Percentiles rank a stretch among this genome's conserved stretches.
Conservation (phyloP, 306 rosid genomes). For the Begonia peltatifolia region DNA sequence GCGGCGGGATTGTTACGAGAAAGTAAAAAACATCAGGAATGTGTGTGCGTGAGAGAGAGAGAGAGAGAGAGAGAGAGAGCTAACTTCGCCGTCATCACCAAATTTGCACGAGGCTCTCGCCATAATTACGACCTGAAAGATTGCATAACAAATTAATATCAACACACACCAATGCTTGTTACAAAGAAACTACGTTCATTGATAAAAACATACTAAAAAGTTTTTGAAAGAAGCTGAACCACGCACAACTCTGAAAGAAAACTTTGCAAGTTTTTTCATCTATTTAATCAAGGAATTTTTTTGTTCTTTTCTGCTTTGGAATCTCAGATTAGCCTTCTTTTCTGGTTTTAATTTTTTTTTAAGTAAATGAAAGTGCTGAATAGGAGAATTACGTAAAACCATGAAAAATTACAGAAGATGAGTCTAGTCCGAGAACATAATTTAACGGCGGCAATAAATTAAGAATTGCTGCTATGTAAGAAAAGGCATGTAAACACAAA, state of each 20-base stretch:
- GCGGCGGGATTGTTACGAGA: conserved; percentile 5
- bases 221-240: not conserved
- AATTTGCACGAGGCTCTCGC: conserved; percentile 20
- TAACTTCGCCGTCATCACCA: conserved; percentile 12
- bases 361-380: no score
- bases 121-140: conserved; percentile 9
- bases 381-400: no score
- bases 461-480: conserved; percentile 21
- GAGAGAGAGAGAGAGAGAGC: conserved; percentile 12
- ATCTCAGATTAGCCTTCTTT: not conserved
- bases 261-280: not conserved
- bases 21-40: not conserved
- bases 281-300: not conserved
- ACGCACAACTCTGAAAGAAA: not conserved
- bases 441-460: conserved; percentile 1
- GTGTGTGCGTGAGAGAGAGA: not conserved
- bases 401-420: not conserved
- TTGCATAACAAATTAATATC: not conserved
- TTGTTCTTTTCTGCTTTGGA: not conserved
- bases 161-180: not conserved
- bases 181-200: not conserved
- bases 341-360: not conserved
- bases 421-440: not conserved
- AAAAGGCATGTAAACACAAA: conserved; percentile 8
- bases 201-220: not conserved